These are phyloP conservation scores for Hansenula anomala DNA, from an alignment of 1,139 yeast species.

Conservation along the genomic window DNA sequence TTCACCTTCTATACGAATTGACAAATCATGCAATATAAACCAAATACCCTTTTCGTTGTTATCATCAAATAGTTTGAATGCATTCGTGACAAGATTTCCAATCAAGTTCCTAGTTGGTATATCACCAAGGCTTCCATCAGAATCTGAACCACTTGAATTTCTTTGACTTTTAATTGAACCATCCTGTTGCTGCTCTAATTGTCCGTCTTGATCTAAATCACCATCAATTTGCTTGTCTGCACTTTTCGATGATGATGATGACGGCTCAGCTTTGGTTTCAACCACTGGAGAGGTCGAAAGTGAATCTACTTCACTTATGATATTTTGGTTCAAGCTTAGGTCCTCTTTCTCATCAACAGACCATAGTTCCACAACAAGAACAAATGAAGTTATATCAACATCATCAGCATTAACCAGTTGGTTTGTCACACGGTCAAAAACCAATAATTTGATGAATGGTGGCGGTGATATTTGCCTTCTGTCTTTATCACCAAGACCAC, in stretches of 20 bases:
- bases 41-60: slow-evolving; percentile 33
- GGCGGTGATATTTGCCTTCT: slow-evolving; percentile 40
- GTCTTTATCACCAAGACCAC: slow-evolving; percentile 41
- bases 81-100: slow-evolving; percentile 36
- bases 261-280: not conserved
- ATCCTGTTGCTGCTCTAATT: not conserved
- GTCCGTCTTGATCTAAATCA: not conserved
- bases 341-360: slow-evolving; percentile 30
- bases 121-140: slow-evolving; percentile 19
- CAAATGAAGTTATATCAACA: slow-evolving; percentile 28
- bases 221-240: too few species aligned
- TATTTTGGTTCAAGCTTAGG: slow-evolving; percentile 21
- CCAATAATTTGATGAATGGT: slow-evolving; percentile 32
- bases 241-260: too few species aligned
- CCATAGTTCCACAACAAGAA: slow-evolving; percentile 34
- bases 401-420: slow-evolving; percentile 19
- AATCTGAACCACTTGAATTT: slow-evolving; percentile 7
- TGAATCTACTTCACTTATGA: slow-evolving; percentile 2
- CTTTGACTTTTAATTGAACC: not conserved
- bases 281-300: not conserved
- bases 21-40: slow-evolving; percentile 37
- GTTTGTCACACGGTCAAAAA: slow-evolving; percentile 26
- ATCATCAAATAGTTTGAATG: slow-evolving; percentile 33
- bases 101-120: slow-evolving; percentile 34
- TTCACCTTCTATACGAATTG: slow-evolving; percentile 40